These are phyloP conservation scores for Skeletonema grethae DNA, from an alignment of 108 stramenopile species.

Conservation along the genomic window DNA sequence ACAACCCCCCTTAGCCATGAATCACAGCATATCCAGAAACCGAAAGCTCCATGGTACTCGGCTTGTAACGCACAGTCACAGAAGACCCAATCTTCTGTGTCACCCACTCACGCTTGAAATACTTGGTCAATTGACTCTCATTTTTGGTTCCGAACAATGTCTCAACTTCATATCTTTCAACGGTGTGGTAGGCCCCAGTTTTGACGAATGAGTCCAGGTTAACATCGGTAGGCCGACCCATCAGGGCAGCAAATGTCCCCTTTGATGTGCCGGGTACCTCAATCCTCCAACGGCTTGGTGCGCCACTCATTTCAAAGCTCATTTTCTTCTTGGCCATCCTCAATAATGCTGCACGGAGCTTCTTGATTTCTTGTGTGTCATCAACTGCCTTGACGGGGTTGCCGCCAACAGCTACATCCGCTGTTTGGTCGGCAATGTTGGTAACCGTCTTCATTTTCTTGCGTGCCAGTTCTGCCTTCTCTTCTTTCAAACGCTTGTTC, in stretches of 20 bases:
- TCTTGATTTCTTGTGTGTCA: constrained; percentile 6
- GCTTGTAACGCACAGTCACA: constrained; percentile 6
- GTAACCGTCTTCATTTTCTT: constrained; percentile 2
- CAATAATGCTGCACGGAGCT: neutral
- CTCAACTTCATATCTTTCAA: neutral
- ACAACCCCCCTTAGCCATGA: neutral
- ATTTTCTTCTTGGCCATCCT: neutral
- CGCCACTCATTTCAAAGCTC: constrained; percentile 3
- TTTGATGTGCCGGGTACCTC: neutral
- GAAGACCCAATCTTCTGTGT: constrained; percentile 5
- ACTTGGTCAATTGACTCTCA: neutral
- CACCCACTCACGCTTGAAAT: neutral
- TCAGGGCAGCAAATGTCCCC: constrained; percentile 14
- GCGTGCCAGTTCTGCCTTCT: constrained; percentile 5
- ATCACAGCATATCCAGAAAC: neutral
- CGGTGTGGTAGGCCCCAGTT: constrained; percentile 11
- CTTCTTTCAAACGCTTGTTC: constrained; percentile 15
- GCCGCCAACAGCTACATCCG: neutral
- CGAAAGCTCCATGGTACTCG: constrained; percentile 8
- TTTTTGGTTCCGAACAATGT: constrained; percentile 5
- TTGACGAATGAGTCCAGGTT: constrained; percentile 9
- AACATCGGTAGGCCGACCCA: constrained; percentile 11
- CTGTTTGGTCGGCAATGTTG: neutral
- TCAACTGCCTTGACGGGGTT: no score
- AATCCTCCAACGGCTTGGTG: neutral